Evolutionary conservation across 768 basidiomycete species (phyloP), one percentile per base, ranked within the genome.

Genomic region (Tricholoma flavovirens): DNA sequence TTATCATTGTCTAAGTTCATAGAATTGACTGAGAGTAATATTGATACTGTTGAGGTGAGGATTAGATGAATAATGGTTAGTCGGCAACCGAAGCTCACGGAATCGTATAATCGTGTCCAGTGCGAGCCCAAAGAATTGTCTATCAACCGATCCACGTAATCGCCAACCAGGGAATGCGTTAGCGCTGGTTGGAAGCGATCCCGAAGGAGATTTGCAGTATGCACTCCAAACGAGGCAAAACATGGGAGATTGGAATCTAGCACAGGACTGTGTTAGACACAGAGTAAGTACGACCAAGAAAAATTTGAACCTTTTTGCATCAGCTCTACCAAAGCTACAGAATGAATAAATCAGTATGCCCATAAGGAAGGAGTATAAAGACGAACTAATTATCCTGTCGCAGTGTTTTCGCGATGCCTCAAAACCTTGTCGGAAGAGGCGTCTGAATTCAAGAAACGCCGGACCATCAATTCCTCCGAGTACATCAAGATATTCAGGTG

Each of bases 71-170:
- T 29, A 22, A 6, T 12, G 3, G 7, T 12, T 19, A 17, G 51
- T 17, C 14, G 54, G 1, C 9, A n/a, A 26, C 46, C 15, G 1
- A 43, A 33, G 60, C 87, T 65, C 65, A 93, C 91, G 58, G 93
- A 97, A 71, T 99, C 97, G 68, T 99, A 99, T 32, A 98, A 71
- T 61, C 94, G 79, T 35, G 97, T 98, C 88, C 95, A 98, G 59
- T 90, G 86, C 30, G 92, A 95, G 11, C 92, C 93, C 46, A 97
- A 73, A 0, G 95, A 96, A 54, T 80, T 88, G 59, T 97, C 87
- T 59, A 99, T 89, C 45, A 99, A 76, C 48, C 86, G 77, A 60
- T 98, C 93, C n/a, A 97, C 80, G 65, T 96, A 84, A 33, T 93
- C 91, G 42, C 86, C 92, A 26, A 95, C 87, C 33, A 89, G 78